These are phyloP conservation scores for Furcasterigmium furcatum DNA, from an alignment of 2,329 filamentous ascomycete species.

Conservation along the genomic window DNA sequence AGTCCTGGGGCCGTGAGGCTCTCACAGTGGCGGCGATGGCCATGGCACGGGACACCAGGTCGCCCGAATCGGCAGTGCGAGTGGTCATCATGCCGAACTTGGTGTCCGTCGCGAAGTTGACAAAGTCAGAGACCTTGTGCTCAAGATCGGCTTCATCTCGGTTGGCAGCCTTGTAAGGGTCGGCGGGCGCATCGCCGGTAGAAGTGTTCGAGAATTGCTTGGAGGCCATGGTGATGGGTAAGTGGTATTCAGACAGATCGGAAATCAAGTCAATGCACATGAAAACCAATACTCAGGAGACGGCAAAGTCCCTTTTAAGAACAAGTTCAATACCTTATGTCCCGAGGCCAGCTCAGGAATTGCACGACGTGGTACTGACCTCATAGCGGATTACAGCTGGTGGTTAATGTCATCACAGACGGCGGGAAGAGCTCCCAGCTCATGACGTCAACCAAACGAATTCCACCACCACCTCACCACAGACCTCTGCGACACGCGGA, in stretches of 20 bases:
- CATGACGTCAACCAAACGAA: too few species aligned
- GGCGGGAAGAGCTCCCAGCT: too few species aligned
- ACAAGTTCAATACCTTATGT: too few species aligned
- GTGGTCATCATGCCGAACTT: constrained; percentile 94
- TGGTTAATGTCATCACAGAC: too few species aligned
- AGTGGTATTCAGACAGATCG: neutral
- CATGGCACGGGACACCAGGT: constrained; percentile 82
- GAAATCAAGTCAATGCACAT: too few species aligned
- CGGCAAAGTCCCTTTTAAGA: too few species aligned
- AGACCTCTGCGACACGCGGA: too few species aligned
- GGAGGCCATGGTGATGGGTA: neutral
- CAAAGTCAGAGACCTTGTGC: constrained; percentile 74
- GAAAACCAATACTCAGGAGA: neutral
- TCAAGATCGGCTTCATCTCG: constrained; percentile 61
- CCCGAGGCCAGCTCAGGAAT: too few species aligned
- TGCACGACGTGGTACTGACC: too few species aligned
- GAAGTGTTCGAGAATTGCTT: constrained; percentile 54
- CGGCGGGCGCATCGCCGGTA: constrained; percentile 60
- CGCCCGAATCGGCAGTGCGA: constrained; percentile 58
- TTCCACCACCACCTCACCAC: too few species aligned
- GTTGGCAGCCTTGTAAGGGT: constrained; percentile 77
- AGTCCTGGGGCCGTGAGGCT: neutral
- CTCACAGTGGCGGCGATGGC: constrained; percentile 73
- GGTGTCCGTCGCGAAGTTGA: constrained; percentile 64
- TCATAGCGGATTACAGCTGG: too few species aligned